These are phyloP conservation scores for Chrysoporthe cubensis DNA, from an alignment of 2,329 filamentous ascomycete genomes.

Conservation along the genomic window DNA sequence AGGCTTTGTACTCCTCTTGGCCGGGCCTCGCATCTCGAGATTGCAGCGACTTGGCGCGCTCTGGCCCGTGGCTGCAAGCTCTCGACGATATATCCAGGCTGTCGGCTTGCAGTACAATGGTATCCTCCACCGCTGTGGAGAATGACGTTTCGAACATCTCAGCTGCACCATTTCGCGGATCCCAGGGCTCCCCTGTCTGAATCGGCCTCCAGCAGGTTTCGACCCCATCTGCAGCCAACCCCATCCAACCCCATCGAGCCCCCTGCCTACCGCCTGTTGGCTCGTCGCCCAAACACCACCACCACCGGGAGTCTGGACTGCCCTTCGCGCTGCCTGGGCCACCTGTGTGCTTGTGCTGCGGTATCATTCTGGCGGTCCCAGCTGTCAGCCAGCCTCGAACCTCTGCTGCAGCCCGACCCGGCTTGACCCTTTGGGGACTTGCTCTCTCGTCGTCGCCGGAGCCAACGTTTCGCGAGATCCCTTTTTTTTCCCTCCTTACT, in stretches of 20 bases:
- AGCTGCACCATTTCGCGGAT: constrained; percentile 13
- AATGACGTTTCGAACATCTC: constrained; percentile 5
- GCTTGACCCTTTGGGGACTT: background rate
- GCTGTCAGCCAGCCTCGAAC: background rate
- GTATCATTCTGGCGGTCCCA: background rate
- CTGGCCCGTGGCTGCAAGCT: background rate
- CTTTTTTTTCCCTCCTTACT: constrained; percentile 4
- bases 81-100: background rate
- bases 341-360: background rate
- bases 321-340: background rate
- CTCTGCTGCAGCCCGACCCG: background rate
- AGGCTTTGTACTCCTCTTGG: background rate
- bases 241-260: background rate
- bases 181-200: constrained; percentile 13
- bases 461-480: background rate
- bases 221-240: background rate
- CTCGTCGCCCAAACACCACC: background rate
- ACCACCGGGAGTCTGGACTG: background rate
- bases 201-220: constrained; percentile 7
- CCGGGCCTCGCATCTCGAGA: background rate
- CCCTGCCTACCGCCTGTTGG: background rate
- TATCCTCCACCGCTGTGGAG: background rate
- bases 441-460: background rate
- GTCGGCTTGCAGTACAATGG: background rate
- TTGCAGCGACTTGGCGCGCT: no score